These are phyloP conservation scores for Dothiorella sarmentorum DNA, from an alignment of 2,329 filamentous ascomycete species.

Conservation along the genomic window DNA sequence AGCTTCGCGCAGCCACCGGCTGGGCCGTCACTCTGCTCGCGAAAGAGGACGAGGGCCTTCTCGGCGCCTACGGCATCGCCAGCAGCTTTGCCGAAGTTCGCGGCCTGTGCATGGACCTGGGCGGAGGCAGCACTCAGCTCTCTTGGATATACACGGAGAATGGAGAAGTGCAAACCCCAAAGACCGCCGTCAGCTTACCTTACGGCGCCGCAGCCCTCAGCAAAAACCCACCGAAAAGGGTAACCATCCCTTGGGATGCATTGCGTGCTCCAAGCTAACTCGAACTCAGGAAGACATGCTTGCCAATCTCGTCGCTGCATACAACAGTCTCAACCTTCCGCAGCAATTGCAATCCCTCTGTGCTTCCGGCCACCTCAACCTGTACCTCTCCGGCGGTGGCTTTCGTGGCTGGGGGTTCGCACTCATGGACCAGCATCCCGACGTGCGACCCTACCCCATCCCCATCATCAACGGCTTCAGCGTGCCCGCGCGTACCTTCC, in stretches of 20 bases:
- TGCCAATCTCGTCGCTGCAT: conserved; percentile 57
- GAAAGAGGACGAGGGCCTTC: conserved; percentile 75
- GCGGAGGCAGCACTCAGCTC: conserved; percentile 70
- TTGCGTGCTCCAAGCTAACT: conserved; percentile 26
- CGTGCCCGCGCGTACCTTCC: conserved; percentile 40
- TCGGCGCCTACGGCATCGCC: conserved; percentile 79
- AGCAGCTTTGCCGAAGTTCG: conserved; percentile 68
- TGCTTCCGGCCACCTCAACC: conserved; percentile 53
- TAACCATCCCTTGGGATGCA: not conserved
- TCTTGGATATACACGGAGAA: conserved; percentile 58
- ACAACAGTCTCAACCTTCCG: conserved; percentile 57
- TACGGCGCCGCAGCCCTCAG: conserved; percentile 68
- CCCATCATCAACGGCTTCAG: conserved; percentile 77
- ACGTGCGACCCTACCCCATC: conserved; percentile 75
- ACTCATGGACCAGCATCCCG: conserved; percentile 71
- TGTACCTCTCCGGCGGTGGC: conserved; percentile 86
- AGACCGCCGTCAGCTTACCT: conserved; percentile 60
- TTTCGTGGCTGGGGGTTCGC: conserved; percentile 90
- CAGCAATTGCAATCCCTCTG: conserved; percentile 36
- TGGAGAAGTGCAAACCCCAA: conserved; percentile 51
- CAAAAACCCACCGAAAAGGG: conserved; percentile 1
- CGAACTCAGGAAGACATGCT: conserved; percentile 51
- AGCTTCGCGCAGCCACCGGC: conserved; percentile 62
- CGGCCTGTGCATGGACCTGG: conserved; percentile 82
- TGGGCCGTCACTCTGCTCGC: conserved; percentile 69